These are phyloP conservation scores for Botrytis pseudocinerea DNA, from an alignment of 2,329 filamentous ascomycete genomes.

Conservation along the genomic window DNA sequence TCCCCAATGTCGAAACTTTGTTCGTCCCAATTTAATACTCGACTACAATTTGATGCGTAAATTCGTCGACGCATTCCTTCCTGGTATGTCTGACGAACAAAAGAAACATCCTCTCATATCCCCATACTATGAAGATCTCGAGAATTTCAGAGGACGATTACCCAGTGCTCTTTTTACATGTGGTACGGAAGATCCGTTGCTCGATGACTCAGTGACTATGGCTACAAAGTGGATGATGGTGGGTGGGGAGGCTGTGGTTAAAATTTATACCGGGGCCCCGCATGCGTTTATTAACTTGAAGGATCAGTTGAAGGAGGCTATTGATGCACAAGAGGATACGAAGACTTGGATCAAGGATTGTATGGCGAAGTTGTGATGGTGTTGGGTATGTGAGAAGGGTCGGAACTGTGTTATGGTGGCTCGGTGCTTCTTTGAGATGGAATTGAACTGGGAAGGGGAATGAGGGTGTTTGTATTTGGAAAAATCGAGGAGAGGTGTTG, in stretches of 20 bases:
- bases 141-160: slow-evolving; percentile 41
- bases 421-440: background rate
- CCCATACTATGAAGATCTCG: slow-evolving; percentile 52
- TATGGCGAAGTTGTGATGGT: slow-evolving; percentile 12
- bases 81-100: slow-evolving; percentile 45
- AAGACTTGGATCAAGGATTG: slow-evolving; percentile 28
- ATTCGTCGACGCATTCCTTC: slow-evolving; percentile 50
- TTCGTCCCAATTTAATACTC: slow-evolving; percentile 42
- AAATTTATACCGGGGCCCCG: slow-evolving; percentile 54
- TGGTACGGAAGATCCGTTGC: slow-evolving; percentile 54
- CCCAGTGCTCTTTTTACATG: slow-evolving; percentile 56
- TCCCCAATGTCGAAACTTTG: slow-evolving; percentile 42
- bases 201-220: slow-evolving; percentile 57
- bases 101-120: slow-evolving; percentile 49
- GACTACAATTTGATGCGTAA: slow-evolving; percentile 48
- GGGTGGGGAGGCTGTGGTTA: slow-evolving; percentile 52
- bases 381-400: rapidly evolving
- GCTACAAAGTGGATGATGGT: slow-evolving; percentile 53
- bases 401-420: too few species aligned
- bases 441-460: too few species aligned
- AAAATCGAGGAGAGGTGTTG: background rate
- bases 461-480: background rate
- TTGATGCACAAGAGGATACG: slow-evolving; percentile 29
- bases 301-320: slow-evolving; percentile 29
- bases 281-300: slow-evolving; percentile 50